Conservation (phyloP, 371 early-diverging fungal genomes). For the Apophysomyces ossiformis region DNA sequence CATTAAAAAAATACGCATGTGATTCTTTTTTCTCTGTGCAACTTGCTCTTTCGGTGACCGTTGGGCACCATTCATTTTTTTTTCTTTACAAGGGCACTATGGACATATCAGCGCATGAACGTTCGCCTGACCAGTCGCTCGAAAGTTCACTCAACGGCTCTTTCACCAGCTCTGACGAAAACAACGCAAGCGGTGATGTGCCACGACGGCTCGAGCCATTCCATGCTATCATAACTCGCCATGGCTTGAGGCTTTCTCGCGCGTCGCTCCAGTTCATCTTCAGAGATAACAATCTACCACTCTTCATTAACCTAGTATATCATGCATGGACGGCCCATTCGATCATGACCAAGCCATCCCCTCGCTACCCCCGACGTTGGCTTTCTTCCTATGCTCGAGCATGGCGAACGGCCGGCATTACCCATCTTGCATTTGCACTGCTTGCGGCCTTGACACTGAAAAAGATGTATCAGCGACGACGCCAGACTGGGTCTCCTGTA, state of each 20-base stretch:
- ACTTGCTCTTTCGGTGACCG: too few relatives aligned
- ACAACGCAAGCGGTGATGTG: background rate
- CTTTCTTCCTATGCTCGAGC: slow-evolving; percentile 23
- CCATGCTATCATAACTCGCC: slow-evolving; percentile 29
- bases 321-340: slow-evolving; percentile 23
- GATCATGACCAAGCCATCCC: slow-evolving; percentile 17
- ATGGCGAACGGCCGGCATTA: slow-evolving; percentile 22
- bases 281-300: slow-evolving; percentile 47
- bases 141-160: too few relatives aligned
- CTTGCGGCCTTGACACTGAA: slow-evolving; percentile 37
- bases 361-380: slow-evolving; percentile 29
- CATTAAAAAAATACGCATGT: background rate
- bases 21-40: too few relatives aligned
- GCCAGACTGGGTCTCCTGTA: slow-evolving; percentile 1
- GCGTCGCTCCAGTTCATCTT: slow-evolving; percentile 36
- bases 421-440: slow-evolving; percentile 45
- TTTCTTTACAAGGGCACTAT: too few relatives aligned
- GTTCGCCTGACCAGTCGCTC: too few relatives aligned
- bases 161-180: too few relatives aligned
- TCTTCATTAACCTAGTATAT: slow-evolving; percentile 40
- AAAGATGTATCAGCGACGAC: background rate
- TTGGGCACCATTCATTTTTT: too few relatives aligned
- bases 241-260: slow-evolving; percentile 20
- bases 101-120: too few relatives aligned
- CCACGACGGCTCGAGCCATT: background rate